phyloP scores from a whole-genome alignment of 78 protist species.

The Dictyostelium citrinum region DNA sequence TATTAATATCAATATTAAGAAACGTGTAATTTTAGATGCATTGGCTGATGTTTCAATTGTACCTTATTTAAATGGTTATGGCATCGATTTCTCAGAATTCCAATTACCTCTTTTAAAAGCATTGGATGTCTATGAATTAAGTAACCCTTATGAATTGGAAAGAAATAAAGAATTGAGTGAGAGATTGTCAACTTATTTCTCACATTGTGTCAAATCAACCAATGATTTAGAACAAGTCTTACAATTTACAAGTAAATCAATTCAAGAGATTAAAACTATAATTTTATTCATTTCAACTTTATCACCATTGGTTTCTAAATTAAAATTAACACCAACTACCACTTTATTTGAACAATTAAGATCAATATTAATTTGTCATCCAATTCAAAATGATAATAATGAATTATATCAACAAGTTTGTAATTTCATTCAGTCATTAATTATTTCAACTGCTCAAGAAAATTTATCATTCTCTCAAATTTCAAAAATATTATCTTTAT shows the following conservation, averaged over 20 bases:
- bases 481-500: background rate
- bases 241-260: background rate
- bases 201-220: background rate
- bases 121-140: slow-evolving; percentile 16
- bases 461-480: background rate
- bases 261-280: background rate
- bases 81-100: background rate
- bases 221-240: background rate
- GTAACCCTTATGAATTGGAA: background rate
- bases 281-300: background rate
- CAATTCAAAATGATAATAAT: slow-evolving; percentile 25
- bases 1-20: slow-evolving; percentile 34
- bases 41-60: background rate
- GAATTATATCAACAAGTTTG: background rate
- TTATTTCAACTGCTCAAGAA: background rate
- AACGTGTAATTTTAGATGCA: slow-evolving; percentile 40
- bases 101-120: background rate
- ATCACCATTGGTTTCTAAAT: background rate
- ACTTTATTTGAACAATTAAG: background rate
- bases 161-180: background rate
- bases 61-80: background rate
- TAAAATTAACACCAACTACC: background rate
- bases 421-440: background rate
- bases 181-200: background rate
- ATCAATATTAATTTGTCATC: background rate